phyloP scores from a whole-genome alignment of 129 eudicot species.

The Escallonia rubra region DNA sequence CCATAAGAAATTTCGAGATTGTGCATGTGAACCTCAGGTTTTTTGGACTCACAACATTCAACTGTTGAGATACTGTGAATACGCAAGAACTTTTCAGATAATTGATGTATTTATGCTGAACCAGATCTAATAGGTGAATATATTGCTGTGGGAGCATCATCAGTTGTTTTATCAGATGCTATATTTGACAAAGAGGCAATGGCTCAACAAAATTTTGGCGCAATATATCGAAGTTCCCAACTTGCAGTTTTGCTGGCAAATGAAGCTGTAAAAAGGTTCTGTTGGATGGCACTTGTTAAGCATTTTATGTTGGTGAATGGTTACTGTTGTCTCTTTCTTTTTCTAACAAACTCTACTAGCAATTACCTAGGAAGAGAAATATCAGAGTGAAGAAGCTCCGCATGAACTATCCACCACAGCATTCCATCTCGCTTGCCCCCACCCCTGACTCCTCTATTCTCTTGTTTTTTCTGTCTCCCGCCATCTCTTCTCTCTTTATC shows the following conservation, averaged over 20 bases:
- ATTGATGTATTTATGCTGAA: not conserved
- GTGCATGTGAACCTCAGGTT: too few species aligned
- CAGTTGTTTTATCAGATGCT: constrained; percentile 86
- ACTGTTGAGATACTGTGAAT: too few species aligned
- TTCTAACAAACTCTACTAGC: not conserved
- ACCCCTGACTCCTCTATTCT: too few species aligned
- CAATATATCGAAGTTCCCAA: constrained; percentile 48
- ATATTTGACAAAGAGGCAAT: constrained; percentile 79
- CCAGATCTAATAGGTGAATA: constrained; percentile 48
- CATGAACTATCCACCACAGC: too few species aligned
- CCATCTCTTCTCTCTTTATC: too few species aligned
- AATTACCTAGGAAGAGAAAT: not conserved
- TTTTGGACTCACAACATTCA: too few species aligned
- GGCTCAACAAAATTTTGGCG: constrained; percentile 43
- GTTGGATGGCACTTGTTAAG: not conserved
- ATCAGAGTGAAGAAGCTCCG: too few species aligned
- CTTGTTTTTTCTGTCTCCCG: too few species aligned
- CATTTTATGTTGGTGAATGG: not conserved
- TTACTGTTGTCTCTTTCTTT: not conserved
- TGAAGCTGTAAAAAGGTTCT: constrained; percentile 51
- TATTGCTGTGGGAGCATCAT: constrained; percentile 68
- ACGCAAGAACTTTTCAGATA: too few species aligned
- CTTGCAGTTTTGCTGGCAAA: constrained; percentile 44
- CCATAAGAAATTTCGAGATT: too few species aligned
- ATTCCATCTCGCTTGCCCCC: too few species aligned